Conservation (phyloP, 1,284 basidiomycete genomes). For the Jaminaea rosea region DNA sequence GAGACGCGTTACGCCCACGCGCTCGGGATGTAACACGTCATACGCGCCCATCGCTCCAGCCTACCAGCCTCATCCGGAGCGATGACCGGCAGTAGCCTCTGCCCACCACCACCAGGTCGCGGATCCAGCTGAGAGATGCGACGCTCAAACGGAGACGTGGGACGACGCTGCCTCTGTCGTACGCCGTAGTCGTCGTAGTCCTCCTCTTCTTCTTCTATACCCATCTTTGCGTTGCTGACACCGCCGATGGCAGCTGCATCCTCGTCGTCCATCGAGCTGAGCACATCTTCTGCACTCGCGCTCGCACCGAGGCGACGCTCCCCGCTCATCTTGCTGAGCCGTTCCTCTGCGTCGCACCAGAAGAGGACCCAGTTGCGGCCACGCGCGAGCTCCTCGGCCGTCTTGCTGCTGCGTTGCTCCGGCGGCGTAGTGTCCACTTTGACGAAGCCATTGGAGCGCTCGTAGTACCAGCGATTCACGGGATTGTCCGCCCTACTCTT, state of each 20-base stretch:
- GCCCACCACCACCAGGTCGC: background rate
- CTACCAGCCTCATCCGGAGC: conserved; percentile 74
- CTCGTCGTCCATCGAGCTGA: conserved; percentile 1
- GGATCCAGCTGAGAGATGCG: conserved; percentile 5
- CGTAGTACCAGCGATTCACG: conserved; percentile 99
- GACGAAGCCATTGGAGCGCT: conserved; percentile 82
- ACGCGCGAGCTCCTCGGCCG: conserved; percentile 49
- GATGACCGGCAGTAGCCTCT: conserved; percentile 57
- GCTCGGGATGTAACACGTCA: conserved; percentile 68
- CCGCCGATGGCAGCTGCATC: conserved; percentile 2
- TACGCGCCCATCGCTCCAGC: conserved; percentile 64
- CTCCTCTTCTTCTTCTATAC: conserved; percentile 7
- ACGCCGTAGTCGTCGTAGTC: background rate
- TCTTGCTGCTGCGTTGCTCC: conserved; percentile 5
- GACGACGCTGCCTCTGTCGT: background rate
- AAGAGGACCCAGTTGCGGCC: conserved; percentile 68
- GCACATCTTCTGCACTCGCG: conserved; percentile 10
- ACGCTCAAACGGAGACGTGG: background rate
- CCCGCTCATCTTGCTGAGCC: conserved; percentile 43
- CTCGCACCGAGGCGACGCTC: conserved; percentile 22
- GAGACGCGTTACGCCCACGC: conserved; percentile 55
- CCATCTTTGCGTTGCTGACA: background rate
- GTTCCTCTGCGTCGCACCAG: conserved; percentile 94
- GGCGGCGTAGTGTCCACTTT: conserved; percentile 52
- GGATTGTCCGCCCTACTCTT: conserved; percentile 84